phyloP scores from a whole-genome alignment of 2,329 filamentous ascomycete genomes.

The Pseudogymnoascus sp. region DNA sequence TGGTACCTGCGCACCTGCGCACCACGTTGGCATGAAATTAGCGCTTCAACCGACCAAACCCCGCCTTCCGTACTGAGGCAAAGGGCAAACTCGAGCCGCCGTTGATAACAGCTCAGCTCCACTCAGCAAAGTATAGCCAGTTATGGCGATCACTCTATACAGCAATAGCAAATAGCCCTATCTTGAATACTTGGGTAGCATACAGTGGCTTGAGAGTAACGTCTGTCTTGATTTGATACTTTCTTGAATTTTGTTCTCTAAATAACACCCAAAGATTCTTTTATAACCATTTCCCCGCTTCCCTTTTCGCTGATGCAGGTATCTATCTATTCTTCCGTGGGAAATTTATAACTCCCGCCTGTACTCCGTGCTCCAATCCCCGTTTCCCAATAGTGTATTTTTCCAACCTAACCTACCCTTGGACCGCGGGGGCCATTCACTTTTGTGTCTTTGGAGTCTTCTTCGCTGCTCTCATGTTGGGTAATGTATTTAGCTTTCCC shows the following conservation, averaged over 20 bases:
- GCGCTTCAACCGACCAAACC: slow-evolving; percentile 5
- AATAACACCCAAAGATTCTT: background rate
- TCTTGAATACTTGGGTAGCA: background rate
- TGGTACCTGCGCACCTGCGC: background rate
- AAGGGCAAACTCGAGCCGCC: background rate
- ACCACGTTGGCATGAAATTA: background rate
- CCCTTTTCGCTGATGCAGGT: background rate
- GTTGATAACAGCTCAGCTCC: slow-evolving; percentile 2
- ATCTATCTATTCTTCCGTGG: background rate
- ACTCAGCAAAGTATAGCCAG: background rate
- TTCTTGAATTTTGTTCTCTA: background rate
- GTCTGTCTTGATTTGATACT: background rate
- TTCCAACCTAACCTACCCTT: background rate
- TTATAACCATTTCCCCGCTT: background rate
- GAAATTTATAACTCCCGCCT: background rate
- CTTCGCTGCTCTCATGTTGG: slow-evolving; percentile 53
- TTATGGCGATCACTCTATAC: background rate
- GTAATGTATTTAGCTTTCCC: slow-evolving; percentile 54
- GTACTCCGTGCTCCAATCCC: background rate
- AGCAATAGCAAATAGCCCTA: background rate
- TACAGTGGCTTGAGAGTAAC: background rate
- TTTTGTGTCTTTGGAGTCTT: slow-evolving; percentile 10
- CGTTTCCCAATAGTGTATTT: background rate
- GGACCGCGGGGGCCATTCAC: background rate
- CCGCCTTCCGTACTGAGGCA: background rate